Evolutionary conservation across 2,329 filamentous ascomycete genomes (phyloP).

Genomic region (Claviceps pusilla): DNA sequence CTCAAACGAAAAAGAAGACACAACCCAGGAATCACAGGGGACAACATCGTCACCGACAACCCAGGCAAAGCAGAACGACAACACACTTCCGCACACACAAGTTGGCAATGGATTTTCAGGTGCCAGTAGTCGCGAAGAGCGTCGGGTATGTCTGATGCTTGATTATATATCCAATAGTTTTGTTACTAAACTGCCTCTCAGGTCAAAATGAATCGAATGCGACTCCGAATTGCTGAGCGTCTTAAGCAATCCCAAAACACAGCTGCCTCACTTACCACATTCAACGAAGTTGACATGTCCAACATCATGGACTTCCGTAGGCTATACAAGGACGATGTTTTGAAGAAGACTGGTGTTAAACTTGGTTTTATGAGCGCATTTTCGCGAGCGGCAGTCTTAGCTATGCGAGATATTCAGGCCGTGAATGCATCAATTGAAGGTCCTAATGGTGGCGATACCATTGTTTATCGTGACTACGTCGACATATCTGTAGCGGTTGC

Average conservation of each 20-base stretch:
- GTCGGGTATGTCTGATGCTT: constrained; percentile 48
- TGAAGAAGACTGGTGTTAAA: constrained; percentile 95
- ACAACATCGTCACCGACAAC: constrained; percentile 13
- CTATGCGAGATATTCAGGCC: constrained; percentile 86
- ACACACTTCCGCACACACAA: constrained; percentile 10
- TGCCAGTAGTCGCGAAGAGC: constrained; percentile 67
- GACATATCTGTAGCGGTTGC: constrained; percentile 95
- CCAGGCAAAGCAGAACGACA: constrained; percentile 14
- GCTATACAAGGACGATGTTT: constrained; percentile 86
- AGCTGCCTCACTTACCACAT: constrained; percentile 88
- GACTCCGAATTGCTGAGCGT: constrained; percentile 88
- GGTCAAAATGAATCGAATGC: constrained; percentile 99
- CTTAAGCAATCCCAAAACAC: constrained; percentile 99
- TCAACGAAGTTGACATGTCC: constrained; percentile 99
- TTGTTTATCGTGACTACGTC: constrained; percentile 96
- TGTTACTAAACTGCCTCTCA: constrained; percentile 20
- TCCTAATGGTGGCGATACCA: constrained; percentile 85
- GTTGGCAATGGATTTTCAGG: constrained; percentile 10
- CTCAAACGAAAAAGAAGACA: constrained; percentile 12
- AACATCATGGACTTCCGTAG: constrained; percentile 94
- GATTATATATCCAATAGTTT: neutral
- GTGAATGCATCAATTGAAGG: constrained; percentile 97
- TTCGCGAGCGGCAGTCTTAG: constrained; percentile 73
- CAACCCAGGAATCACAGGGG: constrained; percentile 23
- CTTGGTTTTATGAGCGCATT: constrained; percentile 99